These are phyloP conservation scores for Leccinum boreale DNA, from an alignment of 768 basidiomycete species.

Conservation along the genomic window DNA sequence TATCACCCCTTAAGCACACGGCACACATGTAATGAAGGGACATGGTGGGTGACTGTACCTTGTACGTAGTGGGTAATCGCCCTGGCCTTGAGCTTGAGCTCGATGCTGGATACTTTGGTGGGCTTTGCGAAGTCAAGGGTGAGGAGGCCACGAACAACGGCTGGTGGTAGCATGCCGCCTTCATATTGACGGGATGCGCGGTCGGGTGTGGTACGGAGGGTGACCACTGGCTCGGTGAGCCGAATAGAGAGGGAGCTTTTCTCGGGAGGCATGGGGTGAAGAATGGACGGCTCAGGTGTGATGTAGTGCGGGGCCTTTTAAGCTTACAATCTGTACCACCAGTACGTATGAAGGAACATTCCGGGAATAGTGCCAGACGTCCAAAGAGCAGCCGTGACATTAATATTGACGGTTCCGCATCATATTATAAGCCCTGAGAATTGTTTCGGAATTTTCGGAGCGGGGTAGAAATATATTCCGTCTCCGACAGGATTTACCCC, in stretches of 20 bases:
- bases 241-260: conserved; percentile 52
- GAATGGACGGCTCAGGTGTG: neutral
- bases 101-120: conserved; percentile 82
- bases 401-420: conserved; percentile 2
- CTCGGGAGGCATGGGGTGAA: conserved; percentile 11
- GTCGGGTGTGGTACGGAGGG: conserved; percentile 49
- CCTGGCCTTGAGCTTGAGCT: conserved; percentile 72
- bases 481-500: neutral
- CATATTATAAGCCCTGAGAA: neutral
- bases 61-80: conserved; percentile 79
- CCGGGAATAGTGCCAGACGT: neutral
- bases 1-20: conserved; percentile 6
- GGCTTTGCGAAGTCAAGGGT: conserved; percentile 68
- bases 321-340: neutral
- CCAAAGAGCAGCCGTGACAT: neutral
- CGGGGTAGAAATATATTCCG: no score
- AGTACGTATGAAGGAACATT: neutral
- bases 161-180: conserved; percentile 47
- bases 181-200: conserved; percentile 23
- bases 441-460: neutral
- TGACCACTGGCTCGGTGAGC: conserved; percentile 72
- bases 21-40: neutral
- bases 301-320: neutral
- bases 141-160: conserved; percentile 63
- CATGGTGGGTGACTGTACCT: conserved; percentile 46